These are phyloP conservation scores for Epithemia pelagica DNA, from an alignment of 108 stramenopile genomes.

Conservation along the genomic window DNA sequence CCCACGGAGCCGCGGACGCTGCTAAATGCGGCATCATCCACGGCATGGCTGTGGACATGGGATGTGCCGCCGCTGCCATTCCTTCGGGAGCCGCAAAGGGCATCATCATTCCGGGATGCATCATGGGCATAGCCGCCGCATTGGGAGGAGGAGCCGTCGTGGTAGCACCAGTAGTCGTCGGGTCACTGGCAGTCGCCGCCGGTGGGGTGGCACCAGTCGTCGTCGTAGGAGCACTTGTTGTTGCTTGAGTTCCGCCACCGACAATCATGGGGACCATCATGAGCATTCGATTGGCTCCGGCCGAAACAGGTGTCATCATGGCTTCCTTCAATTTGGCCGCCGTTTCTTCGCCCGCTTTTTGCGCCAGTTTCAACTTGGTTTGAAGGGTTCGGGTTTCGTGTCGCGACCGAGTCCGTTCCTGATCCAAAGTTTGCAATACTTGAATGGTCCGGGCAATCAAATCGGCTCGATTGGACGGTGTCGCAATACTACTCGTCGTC, in stretches of 20 bases:
- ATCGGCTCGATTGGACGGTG: slow-evolving; percentile 72
- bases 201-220: background rate
- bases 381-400: slow-evolving; percentile 45
- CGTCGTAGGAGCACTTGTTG: background rate
- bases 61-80: background rate
- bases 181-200: no score
- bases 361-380: slow-evolving; percentile 42
- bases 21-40: background rate
- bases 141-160: no score
- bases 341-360: slow-evolving; percentile 44
- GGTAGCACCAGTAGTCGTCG: background rate
- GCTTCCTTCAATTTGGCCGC: slow-evolving; percentile 29
- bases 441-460: slow-evolving; percentile 69
- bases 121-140: background rate
- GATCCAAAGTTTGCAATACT: slow-evolving; percentile 36
- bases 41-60: background rate
- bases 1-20: background rate
- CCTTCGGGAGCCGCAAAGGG: background rate
- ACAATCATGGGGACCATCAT: slow-evolving; percentile 17
- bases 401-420: slow-evolving; percentile 19
- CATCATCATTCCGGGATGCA: slow-evolving; percentile 1
- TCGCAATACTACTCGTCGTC: slow-evolving; percentile 9
- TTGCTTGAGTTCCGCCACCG: background rate
- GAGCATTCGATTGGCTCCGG: slow-evolving; percentile 4
- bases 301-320: background rate